These are phyloP conservation scores for Leishmania martiniquensis DNA, from an alignment of 208 protist species.

Conservation along the genomic window DNA sequence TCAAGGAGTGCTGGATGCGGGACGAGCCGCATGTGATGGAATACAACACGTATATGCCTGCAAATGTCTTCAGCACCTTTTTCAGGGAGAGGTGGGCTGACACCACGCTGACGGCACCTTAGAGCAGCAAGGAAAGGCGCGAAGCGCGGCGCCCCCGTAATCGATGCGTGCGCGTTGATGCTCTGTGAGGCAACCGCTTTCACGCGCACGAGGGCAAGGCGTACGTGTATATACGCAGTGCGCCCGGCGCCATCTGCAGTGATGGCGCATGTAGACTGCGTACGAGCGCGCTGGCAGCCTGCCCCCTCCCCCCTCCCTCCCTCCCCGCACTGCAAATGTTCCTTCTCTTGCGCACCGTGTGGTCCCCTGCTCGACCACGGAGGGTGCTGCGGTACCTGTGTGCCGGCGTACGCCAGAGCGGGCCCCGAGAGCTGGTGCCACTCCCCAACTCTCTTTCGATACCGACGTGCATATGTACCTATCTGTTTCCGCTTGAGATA, in stretches of 20 bases:
- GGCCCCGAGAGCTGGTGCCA: too few species aligned
- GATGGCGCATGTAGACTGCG: not conserved
- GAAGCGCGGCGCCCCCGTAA: too few species aligned
- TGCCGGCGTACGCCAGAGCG: too few species aligned
- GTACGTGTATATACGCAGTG: not conserved
- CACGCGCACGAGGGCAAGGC: not conserved
- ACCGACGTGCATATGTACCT: not conserved
- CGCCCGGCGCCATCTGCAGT: not conserved
- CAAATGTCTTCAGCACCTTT: slow-evolving; percentile 70
- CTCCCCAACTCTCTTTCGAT: not conserved
- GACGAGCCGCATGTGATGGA: slow-evolving; percentile 88
- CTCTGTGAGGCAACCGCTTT: not conserved
- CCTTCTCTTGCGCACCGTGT: not conserved
- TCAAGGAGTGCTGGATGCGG: slow-evolving; percentile 78
- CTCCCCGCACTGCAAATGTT: too few species aligned
- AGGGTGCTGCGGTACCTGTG: not conserved
- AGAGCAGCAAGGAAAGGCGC: not conserved
- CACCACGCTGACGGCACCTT: slow-evolving; percentile 7
- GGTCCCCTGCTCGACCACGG: not conserved
- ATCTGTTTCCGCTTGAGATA: not conserved
- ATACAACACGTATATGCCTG: slow-evolving; percentile 75
- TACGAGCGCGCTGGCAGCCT: too few species aligned
- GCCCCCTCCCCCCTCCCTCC: too few species aligned
- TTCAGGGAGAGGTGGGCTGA: slow-evolving; percentile 44
- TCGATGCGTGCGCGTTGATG: not conserved